phyloP scores from a whole-genome alignment of 352 stramenopile genomes.

The Pythium scleroteichum region DNA sequence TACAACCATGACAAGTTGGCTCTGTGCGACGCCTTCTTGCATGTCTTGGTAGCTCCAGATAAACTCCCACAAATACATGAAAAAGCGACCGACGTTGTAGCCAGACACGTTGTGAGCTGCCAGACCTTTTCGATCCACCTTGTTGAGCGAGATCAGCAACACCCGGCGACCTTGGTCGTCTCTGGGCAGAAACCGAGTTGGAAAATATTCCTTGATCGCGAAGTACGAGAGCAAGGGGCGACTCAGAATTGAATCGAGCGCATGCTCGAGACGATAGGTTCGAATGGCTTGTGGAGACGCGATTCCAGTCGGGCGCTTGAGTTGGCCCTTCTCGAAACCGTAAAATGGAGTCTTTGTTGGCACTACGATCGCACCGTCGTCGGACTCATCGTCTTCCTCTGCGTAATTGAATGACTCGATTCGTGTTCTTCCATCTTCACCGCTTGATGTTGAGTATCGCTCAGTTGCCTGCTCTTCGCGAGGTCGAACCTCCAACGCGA shows the following conservation, averaged over 20 bases:
- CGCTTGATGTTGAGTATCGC: slow-evolving; percentile 6
- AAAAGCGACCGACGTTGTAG: slow-evolving; percentile 37
- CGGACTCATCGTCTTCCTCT: slow-evolving; percentile 14
- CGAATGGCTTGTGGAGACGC: slow-evolving; percentile 22
- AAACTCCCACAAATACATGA: slow-evolving; percentile 50
- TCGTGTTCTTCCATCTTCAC: slow-evolving; percentile 13
- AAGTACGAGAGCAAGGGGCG: slow-evolving; percentile 36
- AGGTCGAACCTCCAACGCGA: slow-evolving; percentile 35
- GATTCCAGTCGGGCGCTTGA: not conserved
- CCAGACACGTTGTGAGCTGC: slow-evolving; percentile 30
- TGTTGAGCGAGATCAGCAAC: slow-evolving; percentile 30
- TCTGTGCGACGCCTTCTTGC: slow-evolving; percentile 29
- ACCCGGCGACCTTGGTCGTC: slow-evolving; percentile 31
- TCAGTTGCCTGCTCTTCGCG: slow-evolving; percentile 12
- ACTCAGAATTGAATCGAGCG: slow-evolving; percentile 40
- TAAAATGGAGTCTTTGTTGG: slow-evolving; percentile 11
- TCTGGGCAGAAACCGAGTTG: slow-evolving; percentile 26
- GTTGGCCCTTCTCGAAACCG: not conserved
- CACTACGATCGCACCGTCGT: slow-evolving; percentile 11
- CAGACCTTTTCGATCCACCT: slow-evolving; percentile 23
- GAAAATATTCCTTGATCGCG: slow-evolving; percentile 41
- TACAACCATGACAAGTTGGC: slow-evolving; percentile 34
- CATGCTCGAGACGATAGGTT: slow-evolving; percentile 39
- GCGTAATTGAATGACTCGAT: slow-evolving; percentile 12
- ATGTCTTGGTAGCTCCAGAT: slow-evolving; percentile 49